Evolutionary conservation across 106 monocot species (phyloP).

Genomic region (Xerophyta viscosa): DNA sequence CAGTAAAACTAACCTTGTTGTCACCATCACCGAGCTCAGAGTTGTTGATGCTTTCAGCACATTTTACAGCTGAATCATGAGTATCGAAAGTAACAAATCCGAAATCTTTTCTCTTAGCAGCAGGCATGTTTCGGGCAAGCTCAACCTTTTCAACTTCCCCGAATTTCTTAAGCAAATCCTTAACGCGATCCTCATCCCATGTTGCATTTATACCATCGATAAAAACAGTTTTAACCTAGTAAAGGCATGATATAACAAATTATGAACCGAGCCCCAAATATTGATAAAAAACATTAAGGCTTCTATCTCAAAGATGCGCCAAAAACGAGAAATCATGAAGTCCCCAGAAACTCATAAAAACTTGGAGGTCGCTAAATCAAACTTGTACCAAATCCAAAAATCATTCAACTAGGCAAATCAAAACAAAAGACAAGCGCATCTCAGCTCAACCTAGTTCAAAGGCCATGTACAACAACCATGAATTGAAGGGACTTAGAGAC

Average conservation of each 20-base stretch:
- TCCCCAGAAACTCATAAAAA: too few species aligned
- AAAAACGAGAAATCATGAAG: too few species aligned
- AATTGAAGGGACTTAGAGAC: too few species aligned
- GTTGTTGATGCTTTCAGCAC: constrained; percentile 85
- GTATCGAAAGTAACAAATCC: constrained; percentile 93
- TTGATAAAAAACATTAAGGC: not conserved
- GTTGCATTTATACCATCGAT: constrained; percentile 76
- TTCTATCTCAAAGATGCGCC: too few species aligned
- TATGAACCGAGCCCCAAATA: not conserved
- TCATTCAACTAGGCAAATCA: too few species aligned
- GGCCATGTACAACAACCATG: too few species aligned
- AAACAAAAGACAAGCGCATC: too few species aligned
- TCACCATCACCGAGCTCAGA: constrained; percentile 79
- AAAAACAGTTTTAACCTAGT: constrained; percentile 91
- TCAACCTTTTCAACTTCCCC: constrained; percentile 83
- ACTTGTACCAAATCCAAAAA: too few species aligned
- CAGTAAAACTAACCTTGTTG: constrained; percentile 77
- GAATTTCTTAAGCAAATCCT: constrained; percentile 68
- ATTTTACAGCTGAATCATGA: constrained; percentile 76
- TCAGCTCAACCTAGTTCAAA: too few species aligned
- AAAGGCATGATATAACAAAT: not conserved
- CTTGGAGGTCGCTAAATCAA: too few species aligned
- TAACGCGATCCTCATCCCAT: constrained; percentile 92
- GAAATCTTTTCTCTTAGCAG: constrained; percentile 93
- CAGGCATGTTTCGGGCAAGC: constrained; percentile 93